These are phyloP conservation scores for Silene noctiflora DNA, from an alignment of 179 eudicot genomes.

Conservation along the genomic window DNA sequence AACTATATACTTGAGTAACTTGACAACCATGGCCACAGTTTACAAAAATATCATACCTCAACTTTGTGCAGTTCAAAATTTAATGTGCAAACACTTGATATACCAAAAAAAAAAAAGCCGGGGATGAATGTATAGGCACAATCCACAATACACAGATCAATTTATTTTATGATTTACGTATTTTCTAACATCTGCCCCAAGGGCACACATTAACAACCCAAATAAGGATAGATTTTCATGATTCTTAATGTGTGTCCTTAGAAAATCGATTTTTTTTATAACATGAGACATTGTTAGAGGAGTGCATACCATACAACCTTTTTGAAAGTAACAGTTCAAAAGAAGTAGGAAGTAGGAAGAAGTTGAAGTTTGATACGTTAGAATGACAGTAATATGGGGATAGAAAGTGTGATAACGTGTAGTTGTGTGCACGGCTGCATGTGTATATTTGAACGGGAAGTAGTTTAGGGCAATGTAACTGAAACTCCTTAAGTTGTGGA, in stretches of 20 bases:
- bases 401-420: not conserved
- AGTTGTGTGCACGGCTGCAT: not conserved
- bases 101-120: not conserved
- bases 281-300: not conserved
- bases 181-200: too few relatives aligned
- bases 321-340: not conserved
- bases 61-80: not conserved
- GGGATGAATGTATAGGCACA: not conserved
- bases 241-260: too few relatives aligned
- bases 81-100: too few relatives aligned
- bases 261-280: too few relatives aligned
- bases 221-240: too few relatives aligned
- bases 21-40: not conserved
- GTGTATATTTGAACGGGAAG: not conserved
- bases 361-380: not conserved
- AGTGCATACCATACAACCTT: constrained; percentile 6
- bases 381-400: too few relatives aligned
- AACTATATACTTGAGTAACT: not conserved
- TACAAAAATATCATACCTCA: not conserved
- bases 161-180: not conserved
- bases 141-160: not conserved
- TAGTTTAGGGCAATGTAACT: not conserved
- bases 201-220: too few relatives aligned
- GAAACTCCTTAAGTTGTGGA: constrained; percentile 8
- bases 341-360: not conserved